Base-by-base conservation (phyloP, 495 filamentous ascomycete genomes). In the Usnea hakonensis region DNA sequence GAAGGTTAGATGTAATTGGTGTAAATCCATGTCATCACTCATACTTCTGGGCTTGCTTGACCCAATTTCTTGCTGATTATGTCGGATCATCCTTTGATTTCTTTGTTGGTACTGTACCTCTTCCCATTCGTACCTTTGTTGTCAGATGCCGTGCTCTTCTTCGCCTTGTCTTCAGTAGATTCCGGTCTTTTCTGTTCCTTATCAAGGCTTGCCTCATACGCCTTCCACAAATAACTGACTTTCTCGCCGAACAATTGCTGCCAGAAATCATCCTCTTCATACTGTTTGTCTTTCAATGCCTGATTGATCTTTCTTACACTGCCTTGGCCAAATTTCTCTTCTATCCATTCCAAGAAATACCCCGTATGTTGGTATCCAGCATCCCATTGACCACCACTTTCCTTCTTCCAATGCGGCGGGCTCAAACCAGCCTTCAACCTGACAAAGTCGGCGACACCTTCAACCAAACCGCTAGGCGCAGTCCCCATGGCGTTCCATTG, bases 401-500 rank as follows among this genome's bases (percentile, higher is more conserved):
- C 36, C 5, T 79, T 79, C 65, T 81, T 85, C 94, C 94, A 98
- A 76, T 97, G 91, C 46, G 90, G 88, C 23, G 94, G 90, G 43
- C 76, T 80, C 46, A 95, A 73, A 1, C 83, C 83, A 57, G 86
- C 84, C 63, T 82, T 85, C 55, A 98, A 73, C 10, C 94, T 80
- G 11, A 98, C 92, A 81, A 90, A 98, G 71, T 98, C 94, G 19
- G 94, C 93, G 60, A 98, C 85, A 0, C 94, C 94, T 70, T 98
- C 94, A 59, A 95, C 87, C 63, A 98, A 66, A 0, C 94, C 94
- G 17, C 86, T 85, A 0, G 93, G 93, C 19, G 80, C 81, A 5
- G 76, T 79, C 0, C 81, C 82, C 3, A 74, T 76, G 1, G 79
- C 87, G 58, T 88, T 84, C 74, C 89, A 90, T 71, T 98, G 94